Evolutionary conservation across 139 green algal genomes (phyloP).

Genomic region (Mesostigma viride): DNA sequence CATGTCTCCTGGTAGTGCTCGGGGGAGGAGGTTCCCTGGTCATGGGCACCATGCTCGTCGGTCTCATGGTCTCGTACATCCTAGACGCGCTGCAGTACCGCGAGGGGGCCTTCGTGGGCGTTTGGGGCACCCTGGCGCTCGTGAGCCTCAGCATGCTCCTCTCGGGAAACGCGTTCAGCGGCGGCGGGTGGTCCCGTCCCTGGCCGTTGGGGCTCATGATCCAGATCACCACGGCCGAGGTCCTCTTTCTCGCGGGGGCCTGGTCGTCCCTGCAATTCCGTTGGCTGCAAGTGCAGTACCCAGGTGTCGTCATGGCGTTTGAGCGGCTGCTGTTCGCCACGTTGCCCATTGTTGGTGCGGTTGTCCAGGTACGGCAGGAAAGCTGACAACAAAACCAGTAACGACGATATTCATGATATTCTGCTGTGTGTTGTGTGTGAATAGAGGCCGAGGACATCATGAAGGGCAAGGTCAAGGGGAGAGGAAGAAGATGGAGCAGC

Average conservation of each 20-base stretch:
- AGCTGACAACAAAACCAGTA: too few relatives aligned
- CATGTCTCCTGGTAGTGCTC: conserved; percentile 56
- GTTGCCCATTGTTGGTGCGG: conserved; percentile 46
- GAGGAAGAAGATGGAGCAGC: too few relatives aligned
- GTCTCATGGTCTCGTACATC: conserved; percentile 70
- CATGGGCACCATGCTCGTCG: conserved; percentile 45
- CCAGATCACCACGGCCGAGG: conserved; percentile 6
- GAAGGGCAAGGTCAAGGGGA: too few relatives aligned
- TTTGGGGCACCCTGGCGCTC: conserved; percentile 63
- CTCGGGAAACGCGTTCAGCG: conserved; percentile 16
- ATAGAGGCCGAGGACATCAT: too few relatives aligned
- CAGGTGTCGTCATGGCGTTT: conserved; percentile 63
- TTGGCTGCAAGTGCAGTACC: conserved; percentile 75
- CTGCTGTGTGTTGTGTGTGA: too few relatives aligned
- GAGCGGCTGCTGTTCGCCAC: conserved; percentile 68
- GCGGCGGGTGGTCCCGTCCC: too few relatives aligned
- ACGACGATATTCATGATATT: too few relatives aligned
- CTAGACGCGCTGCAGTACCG: conserved; percentile 67
- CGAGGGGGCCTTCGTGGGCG: conserved; percentile 59
- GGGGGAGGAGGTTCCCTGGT: conserved; percentile 51
- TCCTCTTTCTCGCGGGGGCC: conserved; percentile 39
- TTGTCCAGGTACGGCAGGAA: too few relatives aligned
- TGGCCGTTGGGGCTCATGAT: conserved; percentile 15
- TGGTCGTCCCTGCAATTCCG: conserved; percentile 86
- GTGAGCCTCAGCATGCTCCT: conserved; percentile 48